phyloP scores from a whole-genome alignment of 768 basidiomycete species.

The Tricholoma matsutake region DNA sequence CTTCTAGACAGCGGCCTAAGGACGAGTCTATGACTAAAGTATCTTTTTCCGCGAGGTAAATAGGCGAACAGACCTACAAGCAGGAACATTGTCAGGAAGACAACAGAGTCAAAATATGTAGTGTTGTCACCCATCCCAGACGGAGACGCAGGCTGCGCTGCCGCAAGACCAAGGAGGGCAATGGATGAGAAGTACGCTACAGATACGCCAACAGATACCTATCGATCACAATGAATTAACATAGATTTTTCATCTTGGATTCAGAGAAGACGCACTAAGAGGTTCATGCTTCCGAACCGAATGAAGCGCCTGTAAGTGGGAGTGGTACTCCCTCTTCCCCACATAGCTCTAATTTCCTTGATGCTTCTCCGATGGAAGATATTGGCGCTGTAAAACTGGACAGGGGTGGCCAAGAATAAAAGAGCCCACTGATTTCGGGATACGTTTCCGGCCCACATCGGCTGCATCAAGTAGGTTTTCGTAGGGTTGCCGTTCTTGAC shows the following conservation, averaged over 20 bases:
- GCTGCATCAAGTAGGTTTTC: slow-evolving; percentile 50
- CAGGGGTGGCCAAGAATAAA: slow-evolving; percentile 64
- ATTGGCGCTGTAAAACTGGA: slow-evolving; percentile 57
- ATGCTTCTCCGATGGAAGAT: slow-evolving; percentile 53
- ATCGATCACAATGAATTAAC: background rate
- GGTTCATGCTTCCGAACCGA: slow-evolving; percentile 84
- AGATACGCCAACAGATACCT: slow-evolving; percentile 58
- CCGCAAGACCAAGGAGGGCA: slow-evolving; percentile 60
- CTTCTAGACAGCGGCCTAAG: slow-evolving; percentile 61
- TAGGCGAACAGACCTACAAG: slow-evolving; percentile 46
- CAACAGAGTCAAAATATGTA: slow-evolving; percentile 80
- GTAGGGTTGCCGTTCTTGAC: slow-evolving; percentile 43
- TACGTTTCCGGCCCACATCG: slow-evolving; percentile 62
- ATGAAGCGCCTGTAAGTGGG: slow-evolving; percentile 57
- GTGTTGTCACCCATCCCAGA: slow-evolving; percentile 47
- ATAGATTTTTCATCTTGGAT: background rate
- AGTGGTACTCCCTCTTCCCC: slow-evolving; percentile 51
- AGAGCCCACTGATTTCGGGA: slow-evolving; percentile 61
- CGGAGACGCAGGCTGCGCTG: slow-evolving; percentile 30
- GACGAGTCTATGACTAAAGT: background rate
- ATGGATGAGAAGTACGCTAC: slow-evolving; percentile 79
- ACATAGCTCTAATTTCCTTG: slow-evolving; percentile 53
- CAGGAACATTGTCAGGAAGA: slow-evolving; percentile 80
- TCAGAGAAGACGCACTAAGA: slow-evolving; percentile 40
- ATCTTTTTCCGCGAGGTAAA: background rate